Base-by-base conservation (phyloP, 148 eudicot genomes). In the Spergularia bocconei region DNA sequence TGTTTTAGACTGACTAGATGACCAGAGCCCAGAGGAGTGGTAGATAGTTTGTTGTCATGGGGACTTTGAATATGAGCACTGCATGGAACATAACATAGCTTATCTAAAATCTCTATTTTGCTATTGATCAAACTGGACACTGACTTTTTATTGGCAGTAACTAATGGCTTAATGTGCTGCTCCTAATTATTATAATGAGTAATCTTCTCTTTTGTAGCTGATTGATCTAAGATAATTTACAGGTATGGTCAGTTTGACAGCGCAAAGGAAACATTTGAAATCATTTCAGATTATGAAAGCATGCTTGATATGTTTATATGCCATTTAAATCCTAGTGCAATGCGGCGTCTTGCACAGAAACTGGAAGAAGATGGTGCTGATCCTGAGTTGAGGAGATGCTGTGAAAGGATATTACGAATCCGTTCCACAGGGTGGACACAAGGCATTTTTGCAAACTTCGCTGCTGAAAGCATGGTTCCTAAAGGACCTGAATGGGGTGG, bases 401-500 rank as follows among this genome's bases (percentile, higher is more conserved):
- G 98, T 79, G 98, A 95, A 80, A 90, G 98, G 78, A 95, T 95
- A 72, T 72, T 95, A 72, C 83, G 97, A 83, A 91, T 89, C 41
- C 98, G 98, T 29, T 95, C 98, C 66, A 89, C 93, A 58, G 98
- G 98, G 56, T 95, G 98, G 98, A 95, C 98, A 51, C 98, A 95
- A 83, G 98, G 98, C 72, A 95, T 95, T 58, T 95, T 95, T 78
- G 98, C 98, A 57, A 95, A 95, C 88, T 95, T 95, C 83, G 96
- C 98, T 77, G 98, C 98, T 51, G 98, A 95, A 86, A 95, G 93
- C 76, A 92, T 95, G 97, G 93, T 92, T 80, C 98, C 98, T 15
- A 92, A 92, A 87, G 98, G 98, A 58, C 85, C 93, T 39, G 98
- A 95, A 82, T 95, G 98, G 98, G 98, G 98, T 36, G 97, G 97